Evolutionary conservation across 2,329 filamentous ascomycete species (phyloP).

Genomic region (Microdochium paspali): DNA sequence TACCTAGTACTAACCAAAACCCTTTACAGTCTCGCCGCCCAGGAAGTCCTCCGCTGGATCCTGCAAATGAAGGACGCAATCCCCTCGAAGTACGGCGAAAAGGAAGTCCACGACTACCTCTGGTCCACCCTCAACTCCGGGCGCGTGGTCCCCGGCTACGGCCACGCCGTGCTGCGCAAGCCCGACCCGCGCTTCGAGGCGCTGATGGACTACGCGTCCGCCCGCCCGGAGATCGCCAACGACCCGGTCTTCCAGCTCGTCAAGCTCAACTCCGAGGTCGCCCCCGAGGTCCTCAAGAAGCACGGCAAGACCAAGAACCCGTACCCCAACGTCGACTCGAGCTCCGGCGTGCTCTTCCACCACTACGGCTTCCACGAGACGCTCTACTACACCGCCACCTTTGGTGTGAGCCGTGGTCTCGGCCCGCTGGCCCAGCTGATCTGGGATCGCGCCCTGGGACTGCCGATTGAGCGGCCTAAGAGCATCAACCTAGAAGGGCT

Average conservation of each 20-base stretch:
- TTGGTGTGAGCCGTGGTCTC: slow-evolving; percentile 60
- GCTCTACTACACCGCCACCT: slow-evolving; percentile 79
- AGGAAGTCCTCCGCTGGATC: slow-evolving; percentile 96
- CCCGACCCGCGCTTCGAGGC: slow-evolving; percentile 95
- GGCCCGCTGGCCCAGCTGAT: slow-evolving; percentile 90
- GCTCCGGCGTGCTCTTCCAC: slow-evolving; percentile 90
- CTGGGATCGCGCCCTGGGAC: slow-evolving; percentile 87
- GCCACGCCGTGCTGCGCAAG: slow-evolving; percentile 91
- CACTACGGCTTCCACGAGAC: slow-evolving; percentile 98
- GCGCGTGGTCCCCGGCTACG: slow-evolving; percentile 89
- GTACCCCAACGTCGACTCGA: slow-evolving; percentile 92
- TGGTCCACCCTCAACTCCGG: slow-evolving; percentile 91
- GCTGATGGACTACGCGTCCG: slow-evolving; percentile 87
- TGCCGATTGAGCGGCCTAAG: slow-evolving; percentile 97
- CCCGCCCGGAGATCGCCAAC: slow-evolving; percentile 72
- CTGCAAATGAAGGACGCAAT: slow-evolving; percentile 90
- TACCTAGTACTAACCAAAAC: not conserved
- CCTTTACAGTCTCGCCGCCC: slow-evolving; percentile 65
- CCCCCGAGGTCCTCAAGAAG: slow-evolving; percentile 80
- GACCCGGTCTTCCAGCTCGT: slow-evolving; percentile 93
- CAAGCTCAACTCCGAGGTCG: slow-evolving; percentile 85
- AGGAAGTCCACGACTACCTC: slow-evolving; percentile 80
- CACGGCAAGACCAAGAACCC: slow-evolving; percentile 99
- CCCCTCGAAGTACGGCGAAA: slow-evolving; percentile 64
- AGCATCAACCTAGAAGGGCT: slow-evolving; percentile 89